Percentiles rank a stretch among this genome's conserved stretches.
These are phyloP conservation scores for Perilla frutescens DNA, from an alignment of 257 asterid genomes.

Conservation along the genomic window DNA sequence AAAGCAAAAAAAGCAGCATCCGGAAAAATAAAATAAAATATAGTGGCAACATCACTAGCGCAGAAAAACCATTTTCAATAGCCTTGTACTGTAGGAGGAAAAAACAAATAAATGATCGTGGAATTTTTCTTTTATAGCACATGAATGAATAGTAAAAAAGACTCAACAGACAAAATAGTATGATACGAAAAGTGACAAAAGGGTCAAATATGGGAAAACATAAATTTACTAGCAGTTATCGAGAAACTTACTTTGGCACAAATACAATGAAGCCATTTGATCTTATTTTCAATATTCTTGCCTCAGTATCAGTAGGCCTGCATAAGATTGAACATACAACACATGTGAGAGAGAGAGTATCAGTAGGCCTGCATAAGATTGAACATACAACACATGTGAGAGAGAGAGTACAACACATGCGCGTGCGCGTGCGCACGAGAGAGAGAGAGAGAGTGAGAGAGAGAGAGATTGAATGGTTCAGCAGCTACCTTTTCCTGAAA, in stretches of 20 bases:
- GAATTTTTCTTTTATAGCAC: slow-evolving; percentile 22
- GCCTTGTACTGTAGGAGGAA: neutral
- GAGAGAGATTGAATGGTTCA: slow-evolving; percentile 10
- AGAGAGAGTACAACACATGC: neutral
- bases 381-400: slow-evolving; percentile 20
- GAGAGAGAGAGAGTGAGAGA: neutral
- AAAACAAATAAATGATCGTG: neutral
- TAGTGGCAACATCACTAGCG: neutral
- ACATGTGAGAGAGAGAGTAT: slow-evolving; percentile 45
- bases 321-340: slow-evolving; percentile 31
- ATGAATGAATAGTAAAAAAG: neutral
- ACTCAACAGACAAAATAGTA: neutral
- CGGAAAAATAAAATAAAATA: neutral
- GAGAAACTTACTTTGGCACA: slow-evolving; percentile 77
- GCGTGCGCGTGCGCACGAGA: too few relatives aligned
- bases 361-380: slow-evolving; percentile 80
- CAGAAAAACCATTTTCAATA: slow-evolving; percentile 18
- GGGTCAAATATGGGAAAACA: neutral
- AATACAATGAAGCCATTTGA: slow-evolving; percentile 93
- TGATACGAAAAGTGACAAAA: neutral
- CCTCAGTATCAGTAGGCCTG: slow-evolving; percentile 99
- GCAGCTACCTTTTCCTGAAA: slow-evolving; percentile 78
- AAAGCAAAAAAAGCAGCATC: neutral
- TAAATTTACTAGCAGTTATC: slow-evolving; percentile 11
- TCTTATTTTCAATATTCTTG: slow-evolving; percentile 87